Evolutionary conservation across 2,329 filamentous ascomycete species (phyloP).

Genomic region (Ophiostoma sp.): DNA sequence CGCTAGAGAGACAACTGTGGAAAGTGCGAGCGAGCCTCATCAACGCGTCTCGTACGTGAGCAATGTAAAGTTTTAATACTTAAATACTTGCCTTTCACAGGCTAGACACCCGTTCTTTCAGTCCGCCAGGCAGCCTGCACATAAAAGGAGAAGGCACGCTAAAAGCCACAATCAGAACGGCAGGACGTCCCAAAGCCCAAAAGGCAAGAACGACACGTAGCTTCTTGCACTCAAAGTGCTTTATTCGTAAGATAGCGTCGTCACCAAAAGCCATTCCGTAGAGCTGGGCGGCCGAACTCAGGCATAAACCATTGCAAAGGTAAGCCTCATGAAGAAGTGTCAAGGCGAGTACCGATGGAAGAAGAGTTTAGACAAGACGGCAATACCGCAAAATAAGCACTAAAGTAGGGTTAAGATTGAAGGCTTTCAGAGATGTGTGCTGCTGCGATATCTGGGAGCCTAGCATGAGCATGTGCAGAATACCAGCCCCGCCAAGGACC

Average conservation of each 20-base stretch:
- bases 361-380: neutral
- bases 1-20: neutral
- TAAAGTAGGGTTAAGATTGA: neutral
- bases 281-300: neutral
- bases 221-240: neutral
- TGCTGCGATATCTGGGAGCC: neutral
- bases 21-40: neutral
- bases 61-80: slow-evolving; percentile 1
- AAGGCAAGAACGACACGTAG: slow-evolving; percentile 24
- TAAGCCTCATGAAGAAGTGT: neutral
- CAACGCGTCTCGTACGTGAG: slow-evolving; percentile 1
- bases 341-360: neutral
- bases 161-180: neutral
- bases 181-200: neutral
- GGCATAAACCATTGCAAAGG: neutral
- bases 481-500: neutral
- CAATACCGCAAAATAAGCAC: neutral
- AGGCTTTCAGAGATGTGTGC: neutral
- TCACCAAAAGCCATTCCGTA: neutral
- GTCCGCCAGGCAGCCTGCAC: neutral
- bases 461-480: neutral
- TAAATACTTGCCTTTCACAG: neutral
- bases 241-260: neutral
- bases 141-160: slow-evolving; percentile 8
- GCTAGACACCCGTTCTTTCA: neutral